Conservation (phyloP, 1,284 basidiomycete species). For the Hypsizygus ulmarius region DNA sequence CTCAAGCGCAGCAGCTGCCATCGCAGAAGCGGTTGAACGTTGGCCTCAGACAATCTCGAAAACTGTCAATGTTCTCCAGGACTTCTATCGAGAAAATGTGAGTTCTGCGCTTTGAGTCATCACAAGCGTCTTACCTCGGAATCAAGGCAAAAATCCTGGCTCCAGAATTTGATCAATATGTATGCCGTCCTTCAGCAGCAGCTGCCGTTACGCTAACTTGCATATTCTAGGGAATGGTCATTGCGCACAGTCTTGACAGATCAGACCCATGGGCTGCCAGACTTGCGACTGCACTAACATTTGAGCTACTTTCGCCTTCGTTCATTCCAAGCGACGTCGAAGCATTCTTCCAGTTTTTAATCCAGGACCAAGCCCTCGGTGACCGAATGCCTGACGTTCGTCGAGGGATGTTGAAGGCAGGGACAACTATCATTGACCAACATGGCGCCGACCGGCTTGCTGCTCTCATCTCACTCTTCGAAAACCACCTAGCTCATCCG, state of each 20-base stretch:
- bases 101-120: conserved; percentile 5
- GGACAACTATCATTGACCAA: conserved; percentile 78
- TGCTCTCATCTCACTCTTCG: conserved; percentile 83
- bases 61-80: conserved; percentile 55
- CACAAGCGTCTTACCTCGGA: conserved; percentile 6
- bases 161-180: conserved; percentile 89
- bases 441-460: conserved; percentile 78
- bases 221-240: conserved; percentile 80
- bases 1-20: conserved; percentile 65
- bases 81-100: conserved; percentile 83
- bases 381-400: conserved; percentile 85
- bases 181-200: conserved; percentile 36
- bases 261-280: conserved; percentile 92
- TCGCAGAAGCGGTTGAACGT: conserved; percentile 76
- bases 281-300: conserved; percentile 71
- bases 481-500: conserved; percentile 71
- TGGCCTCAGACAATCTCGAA: conserved; percentile 66
- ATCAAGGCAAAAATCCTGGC: conserved; percentile 77
- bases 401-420: conserved; percentile 85
- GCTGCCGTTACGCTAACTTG: neutral
- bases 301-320: conserved; percentile 68
- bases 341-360: conserved; percentile 86
- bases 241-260: conserved; percentile 85
- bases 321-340: conserved; percentile 70
- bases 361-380: conserved; percentile 83